These are phyloP conservation scores for Lactarius tabidus DNA, from an alignment of 768 basidiomycete genomes.

Conservation along the genomic window DNA sequence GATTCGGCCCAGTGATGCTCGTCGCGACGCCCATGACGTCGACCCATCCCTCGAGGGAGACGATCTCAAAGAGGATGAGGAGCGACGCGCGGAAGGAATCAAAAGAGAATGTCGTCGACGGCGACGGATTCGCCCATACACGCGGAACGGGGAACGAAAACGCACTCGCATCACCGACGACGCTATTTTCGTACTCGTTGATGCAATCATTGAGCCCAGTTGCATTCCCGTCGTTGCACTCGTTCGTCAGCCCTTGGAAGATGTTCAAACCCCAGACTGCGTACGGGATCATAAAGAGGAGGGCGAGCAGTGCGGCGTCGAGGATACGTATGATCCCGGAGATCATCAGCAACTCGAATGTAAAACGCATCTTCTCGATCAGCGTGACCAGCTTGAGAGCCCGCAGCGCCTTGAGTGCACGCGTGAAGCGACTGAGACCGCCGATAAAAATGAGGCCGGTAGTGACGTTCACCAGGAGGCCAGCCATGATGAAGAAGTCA, in stretches of 20 bases:
- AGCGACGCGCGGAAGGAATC: slow-evolving; percentile 81
- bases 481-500: slow-evolving; percentile 80
- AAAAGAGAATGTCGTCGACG: slow-evolving; percentile 82
- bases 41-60: slow-evolving; percentile 96
- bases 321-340: slow-evolving; percentile 81
- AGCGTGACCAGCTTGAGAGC: slow-evolving; percentile 88
- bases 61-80: slow-evolving; percentile 93
- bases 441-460: slow-evolving; percentile 72
- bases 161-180: slow-evolving; percentile 47
- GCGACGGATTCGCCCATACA: slow-evolving; percentile 82
- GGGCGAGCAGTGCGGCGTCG: slow-evolving; percentile 84
- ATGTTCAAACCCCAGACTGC: slow-evolving; percentile 94
- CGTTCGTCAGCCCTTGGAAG: slow-evolving; percentile 79
- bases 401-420: slow-evolving; percentile 82
- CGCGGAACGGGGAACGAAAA: slow-evolving; percentile 77
- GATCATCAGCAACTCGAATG: slow-evolving; percentile 84
- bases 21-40: slow-evolving; percentile 84
- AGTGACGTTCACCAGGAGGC: slow-evolving; percentile 69
- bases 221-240: slow-evolving; percentile 69
- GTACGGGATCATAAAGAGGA: slow-evolving; percentile 89
- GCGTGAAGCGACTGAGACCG: slow-evolving; percentile 75
- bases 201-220: slow-evolving; percentile 61
- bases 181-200: slow-evolving; percentile 65
- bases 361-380: slow-evolving; percentile 78
- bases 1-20: slow-evolving; percentile 63